phyloP scores from a whole-genome alignment of 176 grass and related monocot genomes.

The Triticum turgidum region DNA sequence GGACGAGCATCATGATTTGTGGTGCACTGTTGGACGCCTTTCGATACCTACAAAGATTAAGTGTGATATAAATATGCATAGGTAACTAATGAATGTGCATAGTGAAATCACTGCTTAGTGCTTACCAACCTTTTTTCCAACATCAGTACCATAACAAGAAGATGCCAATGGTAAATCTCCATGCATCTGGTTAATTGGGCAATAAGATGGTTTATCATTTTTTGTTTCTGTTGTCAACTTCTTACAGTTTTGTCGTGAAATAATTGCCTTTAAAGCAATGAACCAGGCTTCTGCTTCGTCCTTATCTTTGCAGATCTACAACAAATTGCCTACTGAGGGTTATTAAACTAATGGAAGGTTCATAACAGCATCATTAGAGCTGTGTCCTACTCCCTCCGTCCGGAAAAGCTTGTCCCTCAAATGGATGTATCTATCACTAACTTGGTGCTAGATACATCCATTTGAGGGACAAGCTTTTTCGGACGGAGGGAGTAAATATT shows the following conservation, averaged over 20 bases:
- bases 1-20: slow-evolving; percentile 33
- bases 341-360: slow-evolving; percentile 9
- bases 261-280: slow-evolving; percentile 68
- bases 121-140: slow-evolving; percentile 44
- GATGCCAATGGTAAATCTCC: slow-evolving; percentile 47
- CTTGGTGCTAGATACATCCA: too few species aligned
- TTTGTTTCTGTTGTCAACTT: slow-evolving; percentile 47
- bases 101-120: slow-evolving; percentile 3
- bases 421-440: too few species aligned
- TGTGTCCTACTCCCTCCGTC: background rate
- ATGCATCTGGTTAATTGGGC: slow-evolving; percentile 23
- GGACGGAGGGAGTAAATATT: background rate
- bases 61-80: background rate
- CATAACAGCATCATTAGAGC: background rate
- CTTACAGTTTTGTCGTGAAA: slow-evolving; percentile 45
- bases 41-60: slow-evolving; percentile 41
- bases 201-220: slow-evolving; percentile 52
- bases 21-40: slow-evolving; percentile 30
- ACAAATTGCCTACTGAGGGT: slow-evolving; percentile 27
- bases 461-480: too few species aligned
- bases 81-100: background rate
- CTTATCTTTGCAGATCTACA: slow-evolving; percentile 89
- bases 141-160: slow-evolving; percentile 31
- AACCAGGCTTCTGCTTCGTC: slow-evolving; percentile 80
- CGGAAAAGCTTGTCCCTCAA: too few species aligned